These are phyloP conservation scores for Penicillium waksmanii DNA, from an alignment of 495 filamentous ascomycete genomes.

Conservation along the genomic window DNA sequence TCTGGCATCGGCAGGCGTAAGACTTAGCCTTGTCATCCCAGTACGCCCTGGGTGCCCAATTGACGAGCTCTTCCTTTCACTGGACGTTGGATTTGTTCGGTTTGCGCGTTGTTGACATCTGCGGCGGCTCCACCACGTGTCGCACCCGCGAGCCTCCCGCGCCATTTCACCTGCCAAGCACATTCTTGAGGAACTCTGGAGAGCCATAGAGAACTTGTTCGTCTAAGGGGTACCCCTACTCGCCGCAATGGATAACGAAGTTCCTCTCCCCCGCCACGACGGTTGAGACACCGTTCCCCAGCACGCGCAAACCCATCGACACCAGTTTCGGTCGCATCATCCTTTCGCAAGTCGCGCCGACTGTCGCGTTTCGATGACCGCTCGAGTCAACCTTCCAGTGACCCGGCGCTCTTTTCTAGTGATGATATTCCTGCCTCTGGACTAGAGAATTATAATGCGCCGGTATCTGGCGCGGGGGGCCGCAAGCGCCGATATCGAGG, in stretches of 20 bases:
- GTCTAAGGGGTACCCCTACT: neutral
- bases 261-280: slow-evolving; percentile 48
- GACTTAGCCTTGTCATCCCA: too few species aligned
- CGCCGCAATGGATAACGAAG: slow-evolving; percentile 44
- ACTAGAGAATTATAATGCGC: slow-evolving; percentile 68
- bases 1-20: neutral
- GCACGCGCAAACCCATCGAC: slow-evolving; percentile 16
- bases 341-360: slow-evolving; percentile 37
- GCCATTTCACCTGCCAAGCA: slow-evolving; percentile 9
- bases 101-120: slow-evolving; percentile 19
- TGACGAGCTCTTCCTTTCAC: too few species aligned
- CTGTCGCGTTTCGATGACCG: slow-evolving; percentile 45
- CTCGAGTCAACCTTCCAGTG: slow-evolving; percentile 64
- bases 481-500: slow-evolving; percentile 69
- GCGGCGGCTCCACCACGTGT: slow-evolving; percentile 26
- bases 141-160: slow-evolving; percentile 13
- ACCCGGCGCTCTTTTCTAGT: slow-evolving; percentile 77
- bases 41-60: too few species aligned
- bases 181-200: slow-evolving; percentile 8
- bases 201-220: neutral
- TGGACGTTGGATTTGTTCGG: slow-evolving; percentile 5
- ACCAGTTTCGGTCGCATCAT: slow-evolving; percentile 21
- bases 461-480: slow-evolving; percentile 46
- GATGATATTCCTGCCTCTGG: slow-evolving; percentile 72
- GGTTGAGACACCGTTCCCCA: slow-evolving; percentile 46